Evolutionary conservation across 2,329 filamentous ascomycete genomes (phyloP).

Genomic region (Aureobasidium namibiae): DNA sequence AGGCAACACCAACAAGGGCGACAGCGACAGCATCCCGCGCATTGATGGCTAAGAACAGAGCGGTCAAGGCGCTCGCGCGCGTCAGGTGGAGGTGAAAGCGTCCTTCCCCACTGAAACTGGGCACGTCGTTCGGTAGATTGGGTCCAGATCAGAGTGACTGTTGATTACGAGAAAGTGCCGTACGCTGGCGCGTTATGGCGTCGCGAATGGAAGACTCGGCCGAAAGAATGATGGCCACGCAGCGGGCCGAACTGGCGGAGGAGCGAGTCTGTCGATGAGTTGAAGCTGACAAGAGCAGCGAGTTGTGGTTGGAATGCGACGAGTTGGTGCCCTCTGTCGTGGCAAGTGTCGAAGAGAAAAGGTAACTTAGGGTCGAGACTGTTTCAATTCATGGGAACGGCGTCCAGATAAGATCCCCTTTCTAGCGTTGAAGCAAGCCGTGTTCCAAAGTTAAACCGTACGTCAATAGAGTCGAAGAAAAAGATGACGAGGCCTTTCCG

Average conservation of each 20-base stretch:
- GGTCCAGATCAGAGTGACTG: neutral
- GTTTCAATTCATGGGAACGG: slow-evolving; percentile 4
- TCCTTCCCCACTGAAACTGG: neutral
- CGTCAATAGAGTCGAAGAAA: neutral
- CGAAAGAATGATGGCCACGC: neutral
- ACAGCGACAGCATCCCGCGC: neutral
- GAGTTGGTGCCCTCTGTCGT: neutral
- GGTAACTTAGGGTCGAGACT: neutral
- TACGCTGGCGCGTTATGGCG: neutral
- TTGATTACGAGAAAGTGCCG: neutral
- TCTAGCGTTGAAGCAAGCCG: neutral
- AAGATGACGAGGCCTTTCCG: neutral
- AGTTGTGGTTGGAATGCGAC: neutral
- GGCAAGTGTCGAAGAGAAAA: neutral
- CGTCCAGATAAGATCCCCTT: neutral
- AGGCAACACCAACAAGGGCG: slow-evolving; percentile 1
- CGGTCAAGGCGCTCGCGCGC: slow-evolving; percentile 1
- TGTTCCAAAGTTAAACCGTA: neutral
- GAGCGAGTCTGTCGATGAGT: neutral
- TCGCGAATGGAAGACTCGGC: neutral
- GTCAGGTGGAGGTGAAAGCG: neutral
- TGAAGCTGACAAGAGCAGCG: neutral
- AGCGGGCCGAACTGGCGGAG: neutral
- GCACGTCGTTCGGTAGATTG: neutral
- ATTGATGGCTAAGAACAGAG: neutral